Conservation (phyloP, 1,284 basidiomycete species). For the Ceratobasidium sp. region DNA sequence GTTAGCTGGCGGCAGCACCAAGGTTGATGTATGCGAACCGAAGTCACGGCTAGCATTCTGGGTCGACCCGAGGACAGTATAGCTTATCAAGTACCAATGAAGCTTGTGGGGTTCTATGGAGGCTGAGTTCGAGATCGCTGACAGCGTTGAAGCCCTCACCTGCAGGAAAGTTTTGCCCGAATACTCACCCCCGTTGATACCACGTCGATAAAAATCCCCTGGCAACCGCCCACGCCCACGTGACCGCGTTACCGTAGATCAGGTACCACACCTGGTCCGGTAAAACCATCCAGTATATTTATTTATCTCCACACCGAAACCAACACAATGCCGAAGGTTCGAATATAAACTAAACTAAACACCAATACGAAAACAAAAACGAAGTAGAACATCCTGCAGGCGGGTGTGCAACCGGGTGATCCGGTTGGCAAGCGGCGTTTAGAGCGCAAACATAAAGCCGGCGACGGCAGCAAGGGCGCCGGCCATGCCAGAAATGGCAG, state of each 20-base stretch:
- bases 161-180: conserved; percentile 46
- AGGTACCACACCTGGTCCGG: neutral
- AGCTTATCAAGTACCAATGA: too few species aligned
- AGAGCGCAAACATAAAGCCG: conserved; percentile 21
- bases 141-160: too few species aligned
- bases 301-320: neutral
- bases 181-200: neutral
- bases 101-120: too few species aligned
- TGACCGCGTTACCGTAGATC: conserved; percentile 9
- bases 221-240: neutral
- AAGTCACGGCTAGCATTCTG: too few species aligned
- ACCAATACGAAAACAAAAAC: neutral
- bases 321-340: neutral
- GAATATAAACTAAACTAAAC: neutral
- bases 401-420: neutral
- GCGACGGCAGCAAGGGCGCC: conserved; percentile 25
- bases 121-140: too few species aligned
- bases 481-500: neutral
- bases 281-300: neutral
- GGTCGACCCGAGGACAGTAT: too few species aligned
- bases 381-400: neutral
- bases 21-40: too few species aligned
- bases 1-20: too few species aligned
- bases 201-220: neutral
- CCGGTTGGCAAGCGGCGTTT: neutral